Evolutionary conservation across 2,329 filamentous ascomycete species (phyloP), one percentile per base, ranked within the genome.

Genomic region (Cytospora piceae): DNA sequence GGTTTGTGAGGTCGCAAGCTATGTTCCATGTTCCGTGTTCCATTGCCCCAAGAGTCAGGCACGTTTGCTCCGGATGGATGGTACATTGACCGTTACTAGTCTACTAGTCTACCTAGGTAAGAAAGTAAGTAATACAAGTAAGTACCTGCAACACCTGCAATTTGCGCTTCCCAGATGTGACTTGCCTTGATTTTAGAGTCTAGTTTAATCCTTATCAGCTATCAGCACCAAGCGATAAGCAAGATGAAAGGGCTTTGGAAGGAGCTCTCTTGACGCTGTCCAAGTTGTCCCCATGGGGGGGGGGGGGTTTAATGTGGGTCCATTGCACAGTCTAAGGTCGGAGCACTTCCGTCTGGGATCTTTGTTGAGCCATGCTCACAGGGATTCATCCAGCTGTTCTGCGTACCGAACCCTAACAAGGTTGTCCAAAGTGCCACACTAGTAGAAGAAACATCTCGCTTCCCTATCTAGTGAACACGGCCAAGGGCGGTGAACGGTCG

Each of bases 211-310:
- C 20, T 49, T 20, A 49, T 22, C 46, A 37, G 27, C 27, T 29
- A 29, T 29, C 27, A 29, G 27, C 27, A 29, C 27, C 27, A 29
- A 29, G 34, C 34, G 46, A 49, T 49, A 49, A 49, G 46, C n/a
- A 49, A 49, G 46, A 49, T 49, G 46, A 49, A 22, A 49, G 39
- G 39, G 39, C 15, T 7, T n/a, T n/a, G 39, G 39, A 42, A 42
- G 46, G 46, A 49, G n/a, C n/a, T 46, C n/a, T 46, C 42, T n/a
- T 46, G 42, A 46, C 42, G 42, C 42, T 46, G 20, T n/a, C 20
- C 17, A 46, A 6, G 4, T 49, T 49, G 46, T 49, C 46, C 46
- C 46, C 46, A 49, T n/a, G 46, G 46, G n/a, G n/a, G n/a, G n/a
- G n/a, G n/a, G 42, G 42, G n/a, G n/a, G 46, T n/a, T 49, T 49